phyloP scores from a whole-genome alignment of 331 rosid genomes.

The Malus hybrid region DNA sequence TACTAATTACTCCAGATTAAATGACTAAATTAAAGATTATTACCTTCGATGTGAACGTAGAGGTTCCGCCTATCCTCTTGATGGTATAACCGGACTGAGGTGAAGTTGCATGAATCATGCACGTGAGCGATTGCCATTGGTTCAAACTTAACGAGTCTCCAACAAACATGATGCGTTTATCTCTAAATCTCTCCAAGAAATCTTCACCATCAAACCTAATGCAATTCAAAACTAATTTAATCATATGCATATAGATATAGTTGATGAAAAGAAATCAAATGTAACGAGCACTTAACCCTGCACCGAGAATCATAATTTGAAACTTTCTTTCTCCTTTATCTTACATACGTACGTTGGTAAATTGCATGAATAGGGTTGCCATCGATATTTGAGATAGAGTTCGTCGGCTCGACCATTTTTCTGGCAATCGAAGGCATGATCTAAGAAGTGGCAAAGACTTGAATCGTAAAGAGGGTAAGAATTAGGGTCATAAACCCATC shows the following conservation, averaged over 20 bases:
- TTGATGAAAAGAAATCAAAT: no score
- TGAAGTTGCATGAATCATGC: conserved; percentile 6
- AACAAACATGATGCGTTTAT: conserved; percentile 22
- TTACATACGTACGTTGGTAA: conserved; percentile 4
- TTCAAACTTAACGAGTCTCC: conserved; percentile 23
- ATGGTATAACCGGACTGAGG: background rate
- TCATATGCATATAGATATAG: background rate
- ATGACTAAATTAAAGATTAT: background rate
- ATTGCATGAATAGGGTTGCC: conserved; percentile 13
- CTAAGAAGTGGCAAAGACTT: background rate
- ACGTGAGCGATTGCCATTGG: conserved; percentile 26
- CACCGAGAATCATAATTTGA: background rate
- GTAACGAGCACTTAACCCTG: background rate
- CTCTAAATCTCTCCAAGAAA: conserved; percentile 1
- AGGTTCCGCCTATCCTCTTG: background rate
- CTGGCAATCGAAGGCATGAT: conserved; percentile 3
- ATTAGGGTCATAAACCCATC: conserved; percentile 10
- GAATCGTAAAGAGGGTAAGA: conserved; percentile 18
- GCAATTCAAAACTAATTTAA: background rate
- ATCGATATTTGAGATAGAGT: conserved; percentile 11
- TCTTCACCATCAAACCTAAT: conserved; percentile 9
- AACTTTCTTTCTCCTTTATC: background rate
- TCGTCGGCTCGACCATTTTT: conserved; percentile 13
- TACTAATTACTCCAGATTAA: no score
- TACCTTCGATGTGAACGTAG: background rate